Evolutionary conservation across 768 basidiomycete species (phyloP).

Genomic region (Mycena sanguinolenta): DNA sequence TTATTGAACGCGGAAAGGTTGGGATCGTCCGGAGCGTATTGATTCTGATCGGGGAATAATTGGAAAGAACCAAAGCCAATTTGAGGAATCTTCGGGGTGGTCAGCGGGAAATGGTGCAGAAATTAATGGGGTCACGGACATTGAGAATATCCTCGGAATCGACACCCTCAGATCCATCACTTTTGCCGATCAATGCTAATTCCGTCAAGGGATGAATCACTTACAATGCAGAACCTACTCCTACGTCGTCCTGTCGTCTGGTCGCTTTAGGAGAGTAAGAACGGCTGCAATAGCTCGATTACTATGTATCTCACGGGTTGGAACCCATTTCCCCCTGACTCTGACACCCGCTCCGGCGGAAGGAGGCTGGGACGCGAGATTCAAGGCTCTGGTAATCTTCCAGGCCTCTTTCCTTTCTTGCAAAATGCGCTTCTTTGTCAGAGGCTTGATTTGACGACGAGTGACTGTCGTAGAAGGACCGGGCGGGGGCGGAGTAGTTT

Average conservation of each 20-base stretch:
- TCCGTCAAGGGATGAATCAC: background rate
- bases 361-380: conserved; percentile 48
- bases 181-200: background rate
- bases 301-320: conserved; percentile 58
- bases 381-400: conserved; percentile 58
- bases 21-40: conserved; percentile 64
- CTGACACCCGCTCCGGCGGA: conserved; percentile 58
- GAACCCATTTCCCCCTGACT: conserved; percentile 72
- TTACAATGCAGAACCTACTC: conserved; percentile 60
- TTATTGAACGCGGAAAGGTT: conserved; percentile 65
- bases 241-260: conserved; percentile 58
- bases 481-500: conserved; percentile 53
- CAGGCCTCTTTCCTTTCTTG: conserved; percentile 62
- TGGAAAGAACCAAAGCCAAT: conserved; percentile 74
- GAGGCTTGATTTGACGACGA: conserved; percentile 47
- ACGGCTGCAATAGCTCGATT: conserved; percentile 9
- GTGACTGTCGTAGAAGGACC: conserved; percentile 55
- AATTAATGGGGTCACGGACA: conserved; percentile 20
- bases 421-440: conserved; percentile 63
- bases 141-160: conserved; percentile 74
- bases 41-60: conserved; percentile 77
- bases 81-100: conserved; percentile 53
- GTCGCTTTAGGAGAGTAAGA: conserved; percentile 51
- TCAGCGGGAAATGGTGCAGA: background rate
- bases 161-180: conserved; percentile 73